Percentiles rank a stretch among this genome's conserved stretches.
Conservation (phyloP, 805 yeast species). For the Schwanniomyces sp. region DNA sequence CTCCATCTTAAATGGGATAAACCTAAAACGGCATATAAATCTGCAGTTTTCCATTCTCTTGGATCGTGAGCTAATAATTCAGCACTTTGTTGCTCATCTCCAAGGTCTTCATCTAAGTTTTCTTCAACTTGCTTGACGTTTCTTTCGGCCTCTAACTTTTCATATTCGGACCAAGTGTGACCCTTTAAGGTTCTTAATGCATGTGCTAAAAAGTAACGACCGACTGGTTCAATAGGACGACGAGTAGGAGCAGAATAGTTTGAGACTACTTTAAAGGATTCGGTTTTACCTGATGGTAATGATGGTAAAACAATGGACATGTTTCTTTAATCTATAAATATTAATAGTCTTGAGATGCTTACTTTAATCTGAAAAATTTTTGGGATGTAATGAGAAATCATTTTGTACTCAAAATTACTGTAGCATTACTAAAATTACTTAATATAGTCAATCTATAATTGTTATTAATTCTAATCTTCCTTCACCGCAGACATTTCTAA, state of each 20-base stretch:
- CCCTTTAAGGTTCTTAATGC: constrained; percentile 95
- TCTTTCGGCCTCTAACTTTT: constrained; percentile 87
- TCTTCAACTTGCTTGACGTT: constrained; percentile 74
- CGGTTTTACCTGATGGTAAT: constrained; percentile 42
- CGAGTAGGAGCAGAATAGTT: constrained; percentile 60
- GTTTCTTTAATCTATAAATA: background rate
- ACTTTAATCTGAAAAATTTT: constrained; percentile 8
- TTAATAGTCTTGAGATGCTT: background rate
- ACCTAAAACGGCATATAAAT: constrained; percentile 95
- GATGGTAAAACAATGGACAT: constrained; percentile 53
- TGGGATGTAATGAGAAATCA: constrained; percentile 7
- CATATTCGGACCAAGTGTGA: constrained; percentile 98
- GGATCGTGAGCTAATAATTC: constrained; percentile 87
- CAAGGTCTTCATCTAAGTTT: constrained; percentile 59
- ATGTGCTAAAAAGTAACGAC: constrained; percentile 92
- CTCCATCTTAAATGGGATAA: constrained; percentile 84
- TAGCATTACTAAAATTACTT: background rate
- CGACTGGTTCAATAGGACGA: constrained; percentile 94
- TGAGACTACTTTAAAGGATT: constrained; percentile 50
- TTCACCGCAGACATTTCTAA: constrained; percentile 86
- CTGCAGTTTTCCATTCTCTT: constrained; percentile 97
- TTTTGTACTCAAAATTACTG: constrained; percentile 6
- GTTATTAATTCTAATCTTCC: constrained; percentile 28
- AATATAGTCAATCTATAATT: background rate
- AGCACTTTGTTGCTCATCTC: constrained; percentile 70